phyloP scores from a whole-genome alignment of 306 rosid genomes.

The barrel medic (Medicago truncatula) region DNA sequence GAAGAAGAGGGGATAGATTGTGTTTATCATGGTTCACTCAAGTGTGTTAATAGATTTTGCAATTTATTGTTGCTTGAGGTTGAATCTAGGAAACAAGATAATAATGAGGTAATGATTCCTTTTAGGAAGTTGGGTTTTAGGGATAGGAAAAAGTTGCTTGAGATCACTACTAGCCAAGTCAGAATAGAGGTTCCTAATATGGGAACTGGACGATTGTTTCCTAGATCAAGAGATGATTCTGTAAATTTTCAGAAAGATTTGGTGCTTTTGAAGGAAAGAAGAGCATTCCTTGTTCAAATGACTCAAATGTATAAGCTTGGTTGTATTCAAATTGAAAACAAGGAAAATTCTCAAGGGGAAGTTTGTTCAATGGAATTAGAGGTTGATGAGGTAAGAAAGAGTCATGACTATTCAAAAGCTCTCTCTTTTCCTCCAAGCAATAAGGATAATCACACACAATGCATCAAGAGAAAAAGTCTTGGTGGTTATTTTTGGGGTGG shows the following conservation, averaged over 20 bases:
- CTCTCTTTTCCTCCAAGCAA: conserved; percentile 43
- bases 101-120: conserved; percentile 51
- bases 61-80: conserved; percentile 89
- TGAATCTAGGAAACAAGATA: conserved; percentile 52
- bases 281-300: conserved; percentile 55
- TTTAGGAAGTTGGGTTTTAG: conserved; percentile 68
- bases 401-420: conserved; percentile 50
- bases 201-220: conserved; percentile 67
- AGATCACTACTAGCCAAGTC: conserved; percentile 63
- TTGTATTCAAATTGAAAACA: conserved; percentile 48
- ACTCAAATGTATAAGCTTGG: conserved; percentile 48
- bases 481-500: conserved; percentile 63
- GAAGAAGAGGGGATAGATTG: conserved; percentile 65
- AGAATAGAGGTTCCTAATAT: conserved; percentile 60
- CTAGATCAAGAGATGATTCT: conserved; percentile 60
- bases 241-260: conserved; percentile 63
- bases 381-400: conserved; percentile 49
- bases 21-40: conserved; percentile 77
- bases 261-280: conserved; percentile 64
- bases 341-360: conserved; percentile 50
- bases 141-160: conserved; percentile 86
- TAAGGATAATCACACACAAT: conserved; percentile 43
- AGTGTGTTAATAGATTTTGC: conserved; percentile 60
- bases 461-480: conserved; percentile 59
- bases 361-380: conserved; percentile 55